These are phyloP conservation scores for Xerocomellus dryophilus DNA, from an alignment of 768 basidiomycete species.

Conservation along the genomic window DNA sequence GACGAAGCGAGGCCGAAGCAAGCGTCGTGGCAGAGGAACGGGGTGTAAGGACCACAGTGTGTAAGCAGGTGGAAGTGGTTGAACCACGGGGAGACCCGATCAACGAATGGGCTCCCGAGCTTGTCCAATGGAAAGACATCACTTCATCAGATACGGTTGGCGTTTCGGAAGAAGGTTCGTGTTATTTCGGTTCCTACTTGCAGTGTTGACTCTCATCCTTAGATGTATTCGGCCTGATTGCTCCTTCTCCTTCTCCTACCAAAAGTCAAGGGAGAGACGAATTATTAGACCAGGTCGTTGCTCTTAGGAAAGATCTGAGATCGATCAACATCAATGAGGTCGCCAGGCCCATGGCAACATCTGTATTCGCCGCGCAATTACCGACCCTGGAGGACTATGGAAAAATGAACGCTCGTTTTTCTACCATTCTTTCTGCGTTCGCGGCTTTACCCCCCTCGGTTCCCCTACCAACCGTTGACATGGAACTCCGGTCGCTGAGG, in stretches of 20 bases:
- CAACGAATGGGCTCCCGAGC: not conserved
- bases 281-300: conserved; percentile 48
- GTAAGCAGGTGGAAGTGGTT: conserved; percentile 1
- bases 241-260: conserved; percentile 32
- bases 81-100: not conserved
- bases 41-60: not conserved
- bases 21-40: not conserved
- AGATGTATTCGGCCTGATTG: conserved; percentile 59
- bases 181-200: not conserved
- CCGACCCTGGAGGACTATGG: conserved; percentile 49
- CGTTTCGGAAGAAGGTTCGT: conserved; percentile 26
- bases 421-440: conserved; percentile 44
- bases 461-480: conserved; percentile 42
- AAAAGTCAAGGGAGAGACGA: conserved; percentile 42
- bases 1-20: conserved; percentile 1
- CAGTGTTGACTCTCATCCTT: not conserved
- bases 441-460: conserved; percentile 44
- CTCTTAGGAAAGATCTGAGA: conserved; percentile 57
- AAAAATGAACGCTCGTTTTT: conserved; percentile 48
- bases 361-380: conserved; percentile 40
- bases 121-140: not conserved
- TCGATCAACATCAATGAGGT: conserved; percentile 58
- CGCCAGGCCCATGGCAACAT: conserved; percentile 40
- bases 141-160: not conserved
- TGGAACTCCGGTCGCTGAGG: conserved; percentile 61